phyloP scores from a whole-genome alignment of 495 filamentous ascomycete species.

The Oidiodendron maius region DNA sequence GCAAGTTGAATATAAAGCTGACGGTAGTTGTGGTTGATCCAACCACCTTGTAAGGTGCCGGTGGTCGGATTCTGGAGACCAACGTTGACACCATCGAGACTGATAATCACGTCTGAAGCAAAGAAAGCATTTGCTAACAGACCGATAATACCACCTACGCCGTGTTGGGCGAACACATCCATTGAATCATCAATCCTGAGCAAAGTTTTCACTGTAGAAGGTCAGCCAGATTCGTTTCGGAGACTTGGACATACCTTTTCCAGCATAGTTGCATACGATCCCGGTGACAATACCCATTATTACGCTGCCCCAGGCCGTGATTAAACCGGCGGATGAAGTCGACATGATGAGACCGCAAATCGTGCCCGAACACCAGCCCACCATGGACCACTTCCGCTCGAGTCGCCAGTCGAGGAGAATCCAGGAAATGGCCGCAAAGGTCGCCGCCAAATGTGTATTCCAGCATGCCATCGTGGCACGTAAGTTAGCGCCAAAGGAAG shows the following conservation, averaged over 20 bases:
- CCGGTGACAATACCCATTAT: slow-evolving; percentile 82
- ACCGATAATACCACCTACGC: slow-evolving; percentile 79
- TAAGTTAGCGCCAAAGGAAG: slow-evolving; percentile 79
- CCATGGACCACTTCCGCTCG: slow-evolving; percentile 94
- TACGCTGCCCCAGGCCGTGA: slow-evolving; percentile 86
- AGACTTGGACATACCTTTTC: too few relatives aligned
- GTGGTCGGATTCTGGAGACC: slow-evolving; percentile 89
- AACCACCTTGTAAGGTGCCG: slow-evolving; percentile 62
- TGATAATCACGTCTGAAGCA: slow-evolving; percentile 61
- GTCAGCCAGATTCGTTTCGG: too few relatives aligned
- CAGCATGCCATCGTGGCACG: slow-evolving; percentile 73
- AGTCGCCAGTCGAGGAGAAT: slow-evolving; percentile 89
- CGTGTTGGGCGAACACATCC: slow-evolving; percentile 93
- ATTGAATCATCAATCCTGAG: slow-evolving; percentile 83
- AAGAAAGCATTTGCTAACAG: slow-evolving; percentile 88
- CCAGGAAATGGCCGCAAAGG: slow-evolving; percentile 90
- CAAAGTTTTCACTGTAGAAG: too few relatives aligned
- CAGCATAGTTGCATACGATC: slow-evolving; percentile 84
- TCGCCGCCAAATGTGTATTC: slow-evolving; percentile 67
- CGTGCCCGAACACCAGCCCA: slow-evolving; percentile 87
- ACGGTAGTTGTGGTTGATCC: slow-evolving; percentile 77
- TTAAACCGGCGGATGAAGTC: slow-evolving; percentile 79
- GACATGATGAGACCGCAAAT: slow-evolving; percentile 89
- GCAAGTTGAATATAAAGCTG: slow-evolving; percentile 89
- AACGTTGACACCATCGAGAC: too few relatives aligned